Conservation (phyloP, 257 asterid genomes). For the Plectranthus barbatus region DNA sequence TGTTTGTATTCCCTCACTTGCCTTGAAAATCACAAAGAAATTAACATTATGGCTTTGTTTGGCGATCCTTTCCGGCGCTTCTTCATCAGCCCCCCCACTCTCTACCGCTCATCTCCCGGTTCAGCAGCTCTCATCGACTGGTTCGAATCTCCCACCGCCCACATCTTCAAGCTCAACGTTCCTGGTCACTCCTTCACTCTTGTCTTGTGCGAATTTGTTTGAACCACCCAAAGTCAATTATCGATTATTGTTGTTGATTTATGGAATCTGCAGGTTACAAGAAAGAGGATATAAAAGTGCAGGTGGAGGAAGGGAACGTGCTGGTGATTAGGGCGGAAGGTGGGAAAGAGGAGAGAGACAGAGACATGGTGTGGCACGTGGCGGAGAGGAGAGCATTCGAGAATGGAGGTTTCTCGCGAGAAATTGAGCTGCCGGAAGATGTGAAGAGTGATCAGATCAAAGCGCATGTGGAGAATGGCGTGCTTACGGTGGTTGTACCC, state of each 20-base stretch:
- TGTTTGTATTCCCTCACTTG: too few species aligned
- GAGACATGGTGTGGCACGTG: slow-evolving; percentile 66
- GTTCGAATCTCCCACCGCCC: slow-evolving; percentile 59
- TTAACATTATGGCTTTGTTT: slow-evolving; percentile 41
- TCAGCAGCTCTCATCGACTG: slow-evolving; percentile 70
- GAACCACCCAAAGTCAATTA: too few species aligned
- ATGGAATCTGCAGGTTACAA: slow-evolving; percentile 34
- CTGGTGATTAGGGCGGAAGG: slow-evolving; percentile 56
- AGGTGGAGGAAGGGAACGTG: slow-evolving; percentile 63
- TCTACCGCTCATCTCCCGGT: slow-evolving; percentile 36
- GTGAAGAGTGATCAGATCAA: slow-evolving; percentile 74
- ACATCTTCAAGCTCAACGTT: slow-evolving; percentile 64
- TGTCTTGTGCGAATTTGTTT: too few species aligned
- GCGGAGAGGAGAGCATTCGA: slow-evolving; percentile 59
- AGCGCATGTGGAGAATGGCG: slow-evolving; percentile 70
- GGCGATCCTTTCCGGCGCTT: slow-evolving; percentile 62
- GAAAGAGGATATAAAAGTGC: slow-evolving; percentile 63
- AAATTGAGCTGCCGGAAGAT: slow-evolving; percentile 59
- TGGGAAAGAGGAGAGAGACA: slow-evolving; percentile 39
- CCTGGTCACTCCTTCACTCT: slow-evolving; percentile 36
- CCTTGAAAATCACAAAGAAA: not conserved
- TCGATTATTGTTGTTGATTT: not conserved
- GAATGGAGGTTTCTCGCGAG: slow-evolving; percentile 42
- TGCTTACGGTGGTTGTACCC: slow-evolving; percentile 71
- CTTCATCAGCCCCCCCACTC: slow-evolving; percentile 42